Percentiles rank a stretch among this genome's conserved stretches.
These are phyloP conservation scores for Taiozyma sp. DNA, from an alignment of 1,139 yeast species.

Conservation along the genomic window DNA sequence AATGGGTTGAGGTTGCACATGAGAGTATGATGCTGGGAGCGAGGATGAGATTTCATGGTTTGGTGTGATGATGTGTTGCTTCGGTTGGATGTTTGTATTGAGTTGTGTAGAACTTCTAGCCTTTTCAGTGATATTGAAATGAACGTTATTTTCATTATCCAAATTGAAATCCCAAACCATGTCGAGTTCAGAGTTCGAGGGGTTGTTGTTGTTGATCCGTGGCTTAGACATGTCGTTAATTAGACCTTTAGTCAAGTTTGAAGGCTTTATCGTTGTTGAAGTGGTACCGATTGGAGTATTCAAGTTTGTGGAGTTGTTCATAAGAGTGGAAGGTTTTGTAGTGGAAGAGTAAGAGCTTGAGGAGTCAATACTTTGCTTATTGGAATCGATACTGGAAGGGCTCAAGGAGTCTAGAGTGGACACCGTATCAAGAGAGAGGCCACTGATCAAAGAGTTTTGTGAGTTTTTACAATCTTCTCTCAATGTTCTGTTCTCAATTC, in stretches of 20 bases:
- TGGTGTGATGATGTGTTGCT: constrained; percentile 3
- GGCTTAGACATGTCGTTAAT: constrained; percentile 3
- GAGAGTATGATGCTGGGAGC: background rate
- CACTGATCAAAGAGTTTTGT: constrained; percentile 8
- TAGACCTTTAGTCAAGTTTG: constrained; percentile 19
- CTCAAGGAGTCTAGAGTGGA: constrained; percentile 13
- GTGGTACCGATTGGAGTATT: background rate
- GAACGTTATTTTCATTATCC: constrained; percentile 8
- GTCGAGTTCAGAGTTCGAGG: constrained; percentile 7
- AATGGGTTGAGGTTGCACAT: too few species aligned
- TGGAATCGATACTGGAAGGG: constrained; percentile 20
- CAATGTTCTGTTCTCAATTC: constrained; percentile 23
- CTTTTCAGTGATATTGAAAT: constrained; percentile 10
- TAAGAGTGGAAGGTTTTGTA: constrained; percentile 1
- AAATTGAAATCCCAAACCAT: constrained; percentile 17
- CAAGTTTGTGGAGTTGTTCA: background rate
- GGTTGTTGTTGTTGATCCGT: constrained; percentile 1
- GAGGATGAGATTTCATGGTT: background rate
- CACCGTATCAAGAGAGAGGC: background rate
- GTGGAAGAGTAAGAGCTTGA: constrained; percentile 10
- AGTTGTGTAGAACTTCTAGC: constrained; percentile 1
- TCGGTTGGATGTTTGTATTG: constrained; percentile 4
- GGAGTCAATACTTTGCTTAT: constrained; percentile 19
- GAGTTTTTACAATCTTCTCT: constrained; percentile 21
- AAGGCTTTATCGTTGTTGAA: constrained; percentile 8